A percentile compares a stretch with the other conserved stretches of the same genome.
These are phyloP conservation scores for Magnaporthales sp. DNA, from an alignment of 2,329 filamentous ascomycete genomes.

Conservation along the genomic window DNA sequence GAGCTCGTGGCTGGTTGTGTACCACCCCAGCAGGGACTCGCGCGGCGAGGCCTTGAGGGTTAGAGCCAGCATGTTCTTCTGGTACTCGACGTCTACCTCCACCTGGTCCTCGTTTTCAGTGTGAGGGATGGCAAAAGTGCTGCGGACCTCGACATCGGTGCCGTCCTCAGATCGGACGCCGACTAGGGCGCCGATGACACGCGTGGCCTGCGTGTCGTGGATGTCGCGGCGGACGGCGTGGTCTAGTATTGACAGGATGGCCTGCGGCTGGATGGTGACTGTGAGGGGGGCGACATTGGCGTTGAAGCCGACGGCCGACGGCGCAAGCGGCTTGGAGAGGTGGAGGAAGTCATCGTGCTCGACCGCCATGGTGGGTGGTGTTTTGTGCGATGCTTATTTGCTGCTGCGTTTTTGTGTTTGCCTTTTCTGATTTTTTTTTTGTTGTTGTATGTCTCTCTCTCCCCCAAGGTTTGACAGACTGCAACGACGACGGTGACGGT, in stretches of 20 bases:
- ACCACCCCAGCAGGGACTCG: slow-evolving; percentile 95
- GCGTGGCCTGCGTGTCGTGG: slow-evolving; percentile 71
- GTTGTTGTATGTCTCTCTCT: not conserved
- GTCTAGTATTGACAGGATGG: slow-evolving; percentile 74
- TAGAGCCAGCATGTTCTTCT: slow-evolving; percentile 96
- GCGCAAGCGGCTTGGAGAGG: slow-evolving; percentile 84
- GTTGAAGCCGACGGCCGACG: slow-evolving; percentile 68
- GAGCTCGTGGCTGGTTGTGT: slow-evolving; percentile 91
- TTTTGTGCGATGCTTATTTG: not conserved
- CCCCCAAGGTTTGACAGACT: not conserved
- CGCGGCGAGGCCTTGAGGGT: slow-evolving; percentile 91
- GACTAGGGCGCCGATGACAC: slow-evolving; percentile 93
- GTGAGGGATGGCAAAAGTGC: slow-evolving; percentile 95
- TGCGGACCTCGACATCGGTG: slow-evolving; percentile 90
- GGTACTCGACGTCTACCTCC: slow-evolving; percentile 99
- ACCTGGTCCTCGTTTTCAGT: slow-evolving; percentile 98
- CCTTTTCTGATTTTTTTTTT: not conserved
- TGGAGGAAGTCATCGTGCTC: slow-evolving; percentile 84
- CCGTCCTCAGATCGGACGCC: slow-evolving; percentile 93
- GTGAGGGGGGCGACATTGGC: slow-evolving; percentile 84
- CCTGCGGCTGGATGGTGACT: slow-evolving; percentile 91
- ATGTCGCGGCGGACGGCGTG: slow-evolving; percentile 84
- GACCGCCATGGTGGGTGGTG: slow-evolving; percentile 53
- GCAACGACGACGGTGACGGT: not conserved
- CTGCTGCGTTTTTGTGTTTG: not conserved